Percentiles rank a stretch among this genome's conserved stretches.
These are phyloP conservation scores for Podaxis rugospora DNA, from an alignment of 768 basidiomycete genomes.

Conservation along the genomic window DNA sequence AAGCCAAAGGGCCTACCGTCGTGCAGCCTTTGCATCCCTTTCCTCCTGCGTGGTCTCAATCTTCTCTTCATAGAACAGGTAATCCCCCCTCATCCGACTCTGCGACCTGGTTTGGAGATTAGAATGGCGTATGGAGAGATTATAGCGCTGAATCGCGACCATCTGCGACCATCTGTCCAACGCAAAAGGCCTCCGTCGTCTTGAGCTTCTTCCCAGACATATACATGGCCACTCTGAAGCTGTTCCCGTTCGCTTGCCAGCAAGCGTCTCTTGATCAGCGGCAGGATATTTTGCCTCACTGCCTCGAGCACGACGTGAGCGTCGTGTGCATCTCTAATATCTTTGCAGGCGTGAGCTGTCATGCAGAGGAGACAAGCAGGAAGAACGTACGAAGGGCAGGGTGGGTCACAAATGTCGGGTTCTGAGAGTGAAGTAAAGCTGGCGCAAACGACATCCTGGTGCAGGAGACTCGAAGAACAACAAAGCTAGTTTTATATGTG, in stretches of 20 bases:
- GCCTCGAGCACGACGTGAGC: conserved; percentile 76
- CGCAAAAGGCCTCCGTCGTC: conserved; percentile 65
- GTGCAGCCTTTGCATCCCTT: conserved; percentile 73
- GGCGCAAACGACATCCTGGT: conserved; percentile 7
- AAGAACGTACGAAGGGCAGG: conserved; percentile 40
- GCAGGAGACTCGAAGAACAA: background rate
- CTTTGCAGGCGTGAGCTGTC: conserved; percentile 28
- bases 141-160: conserved; percentile 33
- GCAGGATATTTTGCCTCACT: conserved; percentile 64
- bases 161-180: conserved; percentile 81
- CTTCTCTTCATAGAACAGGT: conserved; percentile 82
- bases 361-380: background rate
- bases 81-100: conserved; percentile 80
- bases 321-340: conserved; percentile 76
- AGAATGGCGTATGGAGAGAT: background rate
- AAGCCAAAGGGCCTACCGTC: conserved; percentile 44
- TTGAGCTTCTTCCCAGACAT: conserved; percentile 85
- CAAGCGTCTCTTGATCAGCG: conserved; percentile 68
- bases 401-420: conserved; percentile 37
- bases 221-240: conserved; percentile 68
- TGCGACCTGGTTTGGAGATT: conserved; percentile 56
- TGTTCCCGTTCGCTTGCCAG: conserved; percentile 66
- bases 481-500: conserved; percentile 19
- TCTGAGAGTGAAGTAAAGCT: conserved; percentile 14
- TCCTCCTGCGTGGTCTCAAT: conserved; percentile 78